Evolutionary conservation across 2,329 filamentous ascomycete genomes (phyloP), one percentile per base, ranked within the genome.

Genomic region (Pseudogymnoascus sp.): DNA sequence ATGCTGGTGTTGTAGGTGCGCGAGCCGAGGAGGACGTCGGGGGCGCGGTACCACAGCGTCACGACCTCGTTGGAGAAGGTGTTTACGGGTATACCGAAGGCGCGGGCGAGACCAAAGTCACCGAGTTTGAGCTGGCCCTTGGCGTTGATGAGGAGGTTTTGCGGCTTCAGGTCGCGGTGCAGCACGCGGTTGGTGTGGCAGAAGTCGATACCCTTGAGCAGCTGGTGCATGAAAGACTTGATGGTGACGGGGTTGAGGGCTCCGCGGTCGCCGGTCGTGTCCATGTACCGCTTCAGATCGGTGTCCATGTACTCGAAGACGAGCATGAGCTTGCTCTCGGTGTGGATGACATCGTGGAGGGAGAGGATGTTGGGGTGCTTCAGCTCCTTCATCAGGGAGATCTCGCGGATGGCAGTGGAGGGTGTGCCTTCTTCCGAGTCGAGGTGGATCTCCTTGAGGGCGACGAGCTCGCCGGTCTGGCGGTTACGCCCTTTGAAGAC

Each of bases 271-370:
- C 92, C 92, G 64, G 92, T 84, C 5, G 88, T 90, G 75, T 99
- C 94, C 94, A 99, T 99, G 77, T 97, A 97, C 74, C 95, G 91
- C 81, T 99, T 99, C 10, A 99, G 80, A 73, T 99, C 94, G 74
- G 92, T 92, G 77, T 99, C 94, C 93, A 99, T 97, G 77, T 88
- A 96, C 76, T 99, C 94, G 70, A 99, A 99, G 8, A 99, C 94
- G 42, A 99, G 87, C 94, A 99, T 99, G 64, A 99, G 86, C 76
- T 99, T 99, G 79, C 97, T 99, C 80, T 99, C 94, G 64, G 94
- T 99, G 77, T 99, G 94, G 72, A 99, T 97, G 63, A 99, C 94
- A 81, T 99, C 94, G 82, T 97, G 91, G 4, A 99, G 86, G 64
- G 89, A 91, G 70, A 99, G 92, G 69, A 99, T 97, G 74, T 97